Base-by-base conservation (phyloP, 306 rosid genomes). In the Dryas drummondii region DNA sequence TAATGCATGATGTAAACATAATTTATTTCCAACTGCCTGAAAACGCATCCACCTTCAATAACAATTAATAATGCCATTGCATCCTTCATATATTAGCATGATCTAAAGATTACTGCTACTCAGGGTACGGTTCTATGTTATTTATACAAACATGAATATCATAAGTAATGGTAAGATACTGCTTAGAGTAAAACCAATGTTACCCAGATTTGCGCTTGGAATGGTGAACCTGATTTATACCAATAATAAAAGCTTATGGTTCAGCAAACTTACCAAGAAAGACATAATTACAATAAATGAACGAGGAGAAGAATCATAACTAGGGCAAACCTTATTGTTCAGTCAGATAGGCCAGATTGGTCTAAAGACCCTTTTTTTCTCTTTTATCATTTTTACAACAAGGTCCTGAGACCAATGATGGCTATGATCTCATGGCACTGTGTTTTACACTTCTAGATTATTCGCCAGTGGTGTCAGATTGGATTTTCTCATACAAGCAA, bases 401-500 rank as follows among this genome's bases (percentile, higher is more conserved):
- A 32, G 37, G 2, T 32, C 37, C 37, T 2, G 1, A 32, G 37
- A 32, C 37, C 37, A 32, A 32, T 32, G 37, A 32, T 32, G 37
- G 37, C 37, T 37, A 6, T 4, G 48, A 61, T 70, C 77, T 74
- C 56, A 58, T 80, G 41, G 12, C 37, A 32, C 3, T n/a, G 47
- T 62, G 67, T 11, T 40, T 62, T 22, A 53, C 6, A n/a, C 40
- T 42, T 45, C 15, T 26, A 0, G 49, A 68, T 81, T 74, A 91
- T 71, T 89, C 93, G 17, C 75, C 60, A 0, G 78, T 68, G 40
- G 81, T 45, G 59, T 86, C 87, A 2, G 91, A 80, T 80, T 63
- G 90, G 70, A 70, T 76, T 82, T 72, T 90, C 75, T 91, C 93
- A 40, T 84, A 86, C 81, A 90, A 78, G 73, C 88, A 85, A 80